phyloP scores from a whole-genome alignment of 805 yeast genomes.

The Yueomyces sp. region DNA sequence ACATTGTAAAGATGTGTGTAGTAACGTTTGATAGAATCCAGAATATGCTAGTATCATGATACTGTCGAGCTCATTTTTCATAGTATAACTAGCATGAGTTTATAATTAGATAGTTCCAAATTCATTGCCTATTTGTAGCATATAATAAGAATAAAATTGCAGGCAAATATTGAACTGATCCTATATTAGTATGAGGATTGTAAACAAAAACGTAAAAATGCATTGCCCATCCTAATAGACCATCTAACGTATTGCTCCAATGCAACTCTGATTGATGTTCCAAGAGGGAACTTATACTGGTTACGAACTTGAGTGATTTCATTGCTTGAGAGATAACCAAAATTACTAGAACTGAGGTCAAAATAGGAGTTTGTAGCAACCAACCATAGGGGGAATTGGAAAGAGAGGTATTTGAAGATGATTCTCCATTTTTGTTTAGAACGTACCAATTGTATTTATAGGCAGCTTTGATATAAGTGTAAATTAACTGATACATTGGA shows the following conservation, averaged over 20 bases:
- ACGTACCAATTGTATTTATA: conserved; percentile 13
- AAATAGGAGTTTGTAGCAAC: not conserved
- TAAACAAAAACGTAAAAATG: conserved; percentile 14
- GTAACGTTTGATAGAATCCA: not conserved
- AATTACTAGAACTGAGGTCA: too few relatives aligned
- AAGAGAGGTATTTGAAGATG: not conserved
- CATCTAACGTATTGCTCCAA: conserved; percentile 6
- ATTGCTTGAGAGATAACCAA: too few relatives aligned
- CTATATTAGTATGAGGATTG: conserved; percentile 9
- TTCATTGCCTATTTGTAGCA: not conserved
- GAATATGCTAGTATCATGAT: not conserved
- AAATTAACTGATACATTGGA: not conserved
- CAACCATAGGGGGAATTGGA: conserved; percentile 5
- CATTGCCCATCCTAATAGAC: conserved; percentile 17
- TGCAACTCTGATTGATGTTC: not conserved
- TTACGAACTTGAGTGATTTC: too few relatives aligned
- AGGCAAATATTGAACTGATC: conserved; percentile 12
- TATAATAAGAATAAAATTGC: conserved; percentile 3
- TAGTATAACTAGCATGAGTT: not conserved
- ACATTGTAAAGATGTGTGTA: not conserved
- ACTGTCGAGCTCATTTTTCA: too few relatives aligned
- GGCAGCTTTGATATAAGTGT: conserved; percentile 3
- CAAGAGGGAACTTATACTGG: too few relatives aligned
- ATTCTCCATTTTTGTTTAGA: conserved; percentile 5
- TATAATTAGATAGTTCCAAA: not conserved